phyloP scores from a whole-genome alignment of 2,329 filamentous ascomycete genomes.

The Orbilia quercus region DNA sequence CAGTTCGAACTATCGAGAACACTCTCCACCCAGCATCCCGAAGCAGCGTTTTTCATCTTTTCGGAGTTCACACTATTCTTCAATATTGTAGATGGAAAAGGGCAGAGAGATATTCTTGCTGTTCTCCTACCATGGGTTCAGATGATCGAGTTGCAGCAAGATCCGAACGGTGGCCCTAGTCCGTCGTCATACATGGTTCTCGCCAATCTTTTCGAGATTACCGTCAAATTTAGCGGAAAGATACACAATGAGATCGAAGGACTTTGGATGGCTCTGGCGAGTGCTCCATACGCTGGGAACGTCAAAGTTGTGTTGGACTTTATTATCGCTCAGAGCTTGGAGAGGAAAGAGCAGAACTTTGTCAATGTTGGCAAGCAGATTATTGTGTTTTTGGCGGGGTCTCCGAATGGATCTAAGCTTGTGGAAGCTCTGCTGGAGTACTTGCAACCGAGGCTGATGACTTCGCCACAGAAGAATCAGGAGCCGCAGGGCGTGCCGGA shows the following conservation, averaged over 20 bases:
- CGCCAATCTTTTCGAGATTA: conserved; percentile 94
- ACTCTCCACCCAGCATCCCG: conserved; percentile 85
- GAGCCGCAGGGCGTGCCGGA: conserved; percentile 77
- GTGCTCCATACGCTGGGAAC: conserved; percentile 90
- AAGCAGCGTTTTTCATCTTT: conserved; percentile 91
- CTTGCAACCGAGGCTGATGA: conserved; percentile 96
- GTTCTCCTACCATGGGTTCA: conserved; percentile 97
- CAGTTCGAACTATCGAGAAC: conserved; percentile 96
- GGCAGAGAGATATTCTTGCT: conserved; percentile 92
- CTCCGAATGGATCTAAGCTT: conserved; percentile 84
- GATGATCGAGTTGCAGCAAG: conserved; percentile 88
- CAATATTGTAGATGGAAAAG: conserved; percentile 81
- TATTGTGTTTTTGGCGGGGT: conserved; percentile 93
- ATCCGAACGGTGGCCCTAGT: conserved; percentile 89
- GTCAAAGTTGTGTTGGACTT: conserved; percentile 95
- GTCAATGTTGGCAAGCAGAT: conserved; percentile 98
- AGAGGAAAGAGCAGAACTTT: conserved; percentile 95
- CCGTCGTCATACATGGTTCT: conserved; percentile 93
- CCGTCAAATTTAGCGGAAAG: conserved; percentile 86
- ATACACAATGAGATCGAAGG: conserved; percentile 97
- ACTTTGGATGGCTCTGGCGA: conserved; percentile 94
- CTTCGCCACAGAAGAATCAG: conserved; percentile 83
- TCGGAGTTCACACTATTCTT: conserved; percentile 96
- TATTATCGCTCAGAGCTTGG: conserved; percentile 91
- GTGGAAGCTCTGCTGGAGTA: conserved; percentile 93